Conservation (phyloP, 164 flowering plant species). For the Chloranthus sessilifolius region DNA sequence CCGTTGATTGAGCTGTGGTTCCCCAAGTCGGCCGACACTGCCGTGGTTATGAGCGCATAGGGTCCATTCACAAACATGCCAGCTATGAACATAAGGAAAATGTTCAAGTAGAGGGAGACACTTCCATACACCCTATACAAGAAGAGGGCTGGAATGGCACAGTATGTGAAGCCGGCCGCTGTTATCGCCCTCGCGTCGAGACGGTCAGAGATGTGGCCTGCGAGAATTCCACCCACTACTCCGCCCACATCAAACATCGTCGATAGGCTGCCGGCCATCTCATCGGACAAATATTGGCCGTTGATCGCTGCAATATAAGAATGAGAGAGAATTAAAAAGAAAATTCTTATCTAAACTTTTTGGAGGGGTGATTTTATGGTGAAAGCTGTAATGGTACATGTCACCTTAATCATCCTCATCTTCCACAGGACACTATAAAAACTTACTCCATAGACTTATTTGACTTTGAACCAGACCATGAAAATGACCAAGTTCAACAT, state of each 20-base stretch:
- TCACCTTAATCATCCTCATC: too few species aligned
- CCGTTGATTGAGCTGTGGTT: conserved; percentile 67
- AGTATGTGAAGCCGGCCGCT: conserved; percentile 72
- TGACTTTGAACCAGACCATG: too few species aligned
- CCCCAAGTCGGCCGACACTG: conserved; percentile 81
- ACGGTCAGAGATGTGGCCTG: conserved; percentile 77
- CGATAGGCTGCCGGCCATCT: conserved; percentile 61
- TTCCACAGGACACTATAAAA: too few species aligned
- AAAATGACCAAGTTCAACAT: too few species aligned
- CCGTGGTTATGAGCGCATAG: conserved; percentile 82
- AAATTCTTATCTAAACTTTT: too few species aligned
- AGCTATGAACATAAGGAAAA: conserved; percentile 54
- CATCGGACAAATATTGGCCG: conserved; percentile 54
- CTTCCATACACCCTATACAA: conserved; percentile 63
- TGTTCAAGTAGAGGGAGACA: conserved; percentile 40
- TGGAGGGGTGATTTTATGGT: too few species aligned
- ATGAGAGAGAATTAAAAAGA: background rate
- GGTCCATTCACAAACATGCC: conserved; percentile 82
- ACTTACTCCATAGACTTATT: too few species aligned
- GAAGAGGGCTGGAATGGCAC: conserved; percentile 72
- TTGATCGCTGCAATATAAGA: conserved; percentile 48
- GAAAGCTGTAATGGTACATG: too few species aligned
- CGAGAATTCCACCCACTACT: conserved; percentile 70
- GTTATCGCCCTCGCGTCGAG: conserved; percentile 74
- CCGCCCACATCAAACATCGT: conserved; percentile 85